Conservation (phyloP, 495 filamentous ascomycete genomes). For the Halenospora varia region DNA sequence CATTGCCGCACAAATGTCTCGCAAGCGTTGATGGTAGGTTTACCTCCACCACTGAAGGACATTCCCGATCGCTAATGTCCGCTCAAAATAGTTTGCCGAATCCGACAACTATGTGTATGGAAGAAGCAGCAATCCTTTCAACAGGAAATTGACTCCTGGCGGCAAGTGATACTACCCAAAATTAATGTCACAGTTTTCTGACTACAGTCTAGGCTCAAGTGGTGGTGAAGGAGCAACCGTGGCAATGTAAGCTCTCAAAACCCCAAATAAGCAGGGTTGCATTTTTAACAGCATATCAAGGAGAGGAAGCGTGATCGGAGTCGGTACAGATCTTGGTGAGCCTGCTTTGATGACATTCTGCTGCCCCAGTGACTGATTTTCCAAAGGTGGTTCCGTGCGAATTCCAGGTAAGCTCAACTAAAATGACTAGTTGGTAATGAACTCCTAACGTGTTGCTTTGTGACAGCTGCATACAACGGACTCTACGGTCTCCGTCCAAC, state of each 20-base stretch:
- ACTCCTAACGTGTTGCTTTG: neutral
- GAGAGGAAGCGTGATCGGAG: constrained; percentile 48
- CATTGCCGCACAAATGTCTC: constrained; percentile 44
- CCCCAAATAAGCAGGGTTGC: constrained; percentile 33
- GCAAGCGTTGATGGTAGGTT: constrained; percentile 42
- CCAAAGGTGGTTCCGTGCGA: constrained; percentile 48
- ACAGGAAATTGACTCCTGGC: constrained; percentile 45
- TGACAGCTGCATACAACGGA: constrained; percentile 44
- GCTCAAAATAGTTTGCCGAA: constrained; percentile 13
- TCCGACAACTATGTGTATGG: constrained; percentile 21
- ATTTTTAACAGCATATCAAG: too few species aligned
- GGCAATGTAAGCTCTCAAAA: constrained; percentile 39
- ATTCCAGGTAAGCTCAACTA: constrained; percentile 40
- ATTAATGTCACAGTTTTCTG: neutral
- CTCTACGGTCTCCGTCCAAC: constrained; percentile 56
- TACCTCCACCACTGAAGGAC: too few species aligned
- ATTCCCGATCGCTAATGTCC: too few species aligned
- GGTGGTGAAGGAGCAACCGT: constrained; percentile 55
- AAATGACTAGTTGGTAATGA: too few species aligned
- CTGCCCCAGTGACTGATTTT: neutral
- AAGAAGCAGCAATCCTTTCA: constrained; percentile 43
- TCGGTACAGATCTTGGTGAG: constrained; percentile 60
- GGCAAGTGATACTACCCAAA: constrained; percentile 24
- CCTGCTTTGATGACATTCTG: neutral
- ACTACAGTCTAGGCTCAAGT: constrained; percentile 37